Evolutionary conservation across 108 stramenopile genomes (phyloP), one percentile per base, ranked within the genome.

Genomic region (Schizochytrium sp.): DNA sequence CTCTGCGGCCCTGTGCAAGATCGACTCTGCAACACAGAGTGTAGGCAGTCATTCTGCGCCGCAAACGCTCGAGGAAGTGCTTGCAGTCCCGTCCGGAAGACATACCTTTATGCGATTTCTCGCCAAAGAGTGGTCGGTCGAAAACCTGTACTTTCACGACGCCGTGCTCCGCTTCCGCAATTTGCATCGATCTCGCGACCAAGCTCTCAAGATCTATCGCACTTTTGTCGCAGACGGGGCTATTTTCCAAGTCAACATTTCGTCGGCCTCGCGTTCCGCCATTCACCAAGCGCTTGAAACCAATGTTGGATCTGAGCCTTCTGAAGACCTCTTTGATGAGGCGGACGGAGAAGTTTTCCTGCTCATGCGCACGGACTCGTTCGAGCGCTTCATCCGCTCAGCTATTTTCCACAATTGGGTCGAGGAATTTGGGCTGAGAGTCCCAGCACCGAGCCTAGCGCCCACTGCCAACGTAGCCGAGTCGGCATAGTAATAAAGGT

Each of bases 61-160:
- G 4, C 76, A 12, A 18, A 83, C 18, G 6, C 51, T 83, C n/a
- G 76, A 83, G 51, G 48, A 83, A 3, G 76, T 83, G 51, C 76
- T 83, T 23, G 76, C 76, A 6, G 19, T 53, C 6, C 76, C 76
- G 14, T 83, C 76, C 4, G 76, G 76, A 12, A 43, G 76, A 10
- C 76, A 83, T 53, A 53, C 76, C n/a, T 83, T 83, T 83, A 6
- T 83, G n/a, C 48, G 51, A 6, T 83, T 53, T 45, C 51, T 83
- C 43, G 51, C 23, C 51, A 83, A 47, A 23, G 76, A 83, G 76
- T 83, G 45, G 48, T 83, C 76, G 12, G 48, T 83, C 10, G 76
- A 83, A 45, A 83, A 83, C 23, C 4, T 53, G 48, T 83, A 83
- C 51, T 83, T 83, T 83, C 51, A 83, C 51, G 76, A 83, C 76